Base-by-base conservation (phyloP, 2,329 filamentous ascomycete genomes). In the Dactylellina leptospora region DNA sequence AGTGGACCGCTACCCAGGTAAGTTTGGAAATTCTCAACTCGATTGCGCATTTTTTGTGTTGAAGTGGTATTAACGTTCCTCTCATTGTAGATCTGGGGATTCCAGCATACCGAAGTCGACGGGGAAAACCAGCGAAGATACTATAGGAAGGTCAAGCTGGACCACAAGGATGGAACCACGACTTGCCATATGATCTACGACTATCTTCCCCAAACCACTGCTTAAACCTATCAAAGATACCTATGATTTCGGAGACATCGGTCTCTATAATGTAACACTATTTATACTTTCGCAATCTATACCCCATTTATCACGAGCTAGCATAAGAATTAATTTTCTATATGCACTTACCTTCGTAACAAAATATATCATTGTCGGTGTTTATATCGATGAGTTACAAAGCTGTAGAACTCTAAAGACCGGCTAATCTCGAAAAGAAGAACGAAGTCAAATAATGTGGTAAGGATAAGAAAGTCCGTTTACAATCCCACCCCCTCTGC, bases 1-100 rank as follows among this genome's bases (percentile, higher is more conserved):
- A 80, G 23, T 88, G 86, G 86, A 83, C 79, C 27, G 86, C 84
- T 2, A 80, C 82, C 74, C 85, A 87, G 81, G 81, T 82, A 76
- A 54, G 77, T 76, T 54, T 5, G 11, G 18, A 10, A 10, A 71
- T 25, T n/a, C 6, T 28, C 5, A 40, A 3, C 28, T 40, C 10
- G 18, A 6, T 51, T 36, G 1, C 28, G 6, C 5, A 33, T 6
- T 33, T 33, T 33, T 6, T 33, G 11, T 6, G 6, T 11, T 6
- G 28, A 11, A 11, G 11, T 33, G 28, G 28, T 9, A 16, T n/a
- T 42, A 16, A 42, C n/a, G 38, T 42, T 10, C 16, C 22, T 16
- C 50, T 28, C n/a, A 62, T 11, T 25, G 60, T 40, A 82, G 80
- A 77, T 81, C 71, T 83, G 82, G 82, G 82, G 82, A 10, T 83